Conservation (phyloP, 805 yeast genomes). For the Lachancea kluyveri region DNA sequence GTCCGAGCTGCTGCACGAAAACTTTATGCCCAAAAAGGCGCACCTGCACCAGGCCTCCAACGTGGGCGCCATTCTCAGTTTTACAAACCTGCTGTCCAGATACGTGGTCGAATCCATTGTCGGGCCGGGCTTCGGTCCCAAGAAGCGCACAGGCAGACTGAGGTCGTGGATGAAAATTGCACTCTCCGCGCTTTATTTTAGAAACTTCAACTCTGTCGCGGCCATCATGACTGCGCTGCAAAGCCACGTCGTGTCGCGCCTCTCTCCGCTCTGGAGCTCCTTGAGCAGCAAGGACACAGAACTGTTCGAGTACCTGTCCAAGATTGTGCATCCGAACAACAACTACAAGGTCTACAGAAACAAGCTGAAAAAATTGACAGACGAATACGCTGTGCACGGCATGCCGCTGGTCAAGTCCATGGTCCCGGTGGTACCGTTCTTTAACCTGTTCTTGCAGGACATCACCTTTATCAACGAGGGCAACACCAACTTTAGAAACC, state of each 20-base stretch:
- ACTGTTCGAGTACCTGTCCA: slow-evolving; percentile 55
- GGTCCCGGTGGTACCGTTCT: slow-evolving; percentile 69
- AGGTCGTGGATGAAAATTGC: slow-evolving; percentile 73
- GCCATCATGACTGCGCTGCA: slow-evolving; percentile 74
- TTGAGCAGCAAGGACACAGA: slow-evolving; percentile 55
- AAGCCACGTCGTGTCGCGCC: slow-evolving; percentile 61
- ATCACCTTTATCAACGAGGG: slow-evolving; percentile 78
- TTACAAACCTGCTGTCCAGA: slow-evolving; percentile 66
- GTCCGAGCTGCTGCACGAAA: slow-evolving; percentile 60
- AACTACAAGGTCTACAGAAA: slow-evolving; percentile 65
- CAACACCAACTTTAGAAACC: slow-evolving; percentile 61
- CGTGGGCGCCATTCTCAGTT: slow-evolving; percentile 52
- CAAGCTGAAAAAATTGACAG: slow-evolving; percentile 46
- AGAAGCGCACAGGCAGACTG: slow-evolving; percentile 47
- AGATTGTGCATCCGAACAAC: slow-evolving; percentile 69
- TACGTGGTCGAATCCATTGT: slow-evolving; percentile 67
- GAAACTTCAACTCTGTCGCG: slow-evolving; percentile 74
- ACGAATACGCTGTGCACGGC: slow-evolving; percentile 6
- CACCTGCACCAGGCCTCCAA: slow-evolving; percentile 57
- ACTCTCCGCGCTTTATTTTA: slow-evolving; percentile 60
- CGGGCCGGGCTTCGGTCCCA: slow-evolving; percentile 41
- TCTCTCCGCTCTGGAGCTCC: slow-evolving; percentile 52
- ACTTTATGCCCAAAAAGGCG: slow-evolving; percentile 53
- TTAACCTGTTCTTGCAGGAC: slow-evolving; percentile 70
- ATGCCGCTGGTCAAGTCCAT: slow-evolving; percentile 18